These are phyloP conservation scores for Moesziomyces parantarcticus DNA, from an alignment of 1,284 basidiomycete species.

Conservation along the genomic window DNA sequence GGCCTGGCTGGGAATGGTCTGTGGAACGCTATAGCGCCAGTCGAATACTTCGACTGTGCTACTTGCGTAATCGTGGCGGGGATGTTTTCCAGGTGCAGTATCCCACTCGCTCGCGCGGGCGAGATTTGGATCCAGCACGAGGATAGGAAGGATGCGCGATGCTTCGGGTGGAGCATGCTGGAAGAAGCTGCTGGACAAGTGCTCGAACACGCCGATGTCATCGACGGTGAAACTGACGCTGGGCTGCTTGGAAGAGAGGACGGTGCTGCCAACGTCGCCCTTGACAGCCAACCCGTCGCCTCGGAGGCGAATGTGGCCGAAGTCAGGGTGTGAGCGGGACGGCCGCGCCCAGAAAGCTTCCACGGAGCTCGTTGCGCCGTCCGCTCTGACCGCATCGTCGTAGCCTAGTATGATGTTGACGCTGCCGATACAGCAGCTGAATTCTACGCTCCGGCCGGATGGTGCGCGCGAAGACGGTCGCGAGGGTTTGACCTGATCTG, in stretches of 20 bases:
- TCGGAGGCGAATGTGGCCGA: conserved; percentile 52
- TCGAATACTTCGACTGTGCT: conserved; percentile 44
- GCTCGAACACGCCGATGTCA: conserved; percentile 44
- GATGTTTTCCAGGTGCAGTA: conserved; percentile 2
- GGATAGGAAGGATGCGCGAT: conserved; percentile 30
- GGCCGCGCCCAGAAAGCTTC: conserved; percentile 50
- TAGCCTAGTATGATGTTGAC: conserved; percentile 46
- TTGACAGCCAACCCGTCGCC: conserved; percentile 24
- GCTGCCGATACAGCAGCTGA: conserved; percentile 19
- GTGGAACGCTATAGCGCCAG: conserved; percentile 31
- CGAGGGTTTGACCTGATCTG: neutral
- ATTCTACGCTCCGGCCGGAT: conserved; percentile 3
- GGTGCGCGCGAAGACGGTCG: neutral
- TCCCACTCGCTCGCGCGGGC: conserved; percentile 3
- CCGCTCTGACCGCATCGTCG: conserved; percentile 13
- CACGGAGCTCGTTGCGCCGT: conserved; percentile 1
- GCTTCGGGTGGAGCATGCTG: conserved; percentile 16
- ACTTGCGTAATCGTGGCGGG: conserved; percentile 27
- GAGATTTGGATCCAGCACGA: conserved; percentile 40
- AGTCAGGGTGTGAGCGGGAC: conserved; percentile 34
- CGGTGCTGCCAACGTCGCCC: neutral
- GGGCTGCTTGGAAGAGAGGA: neutral
- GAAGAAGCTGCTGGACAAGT: conserved; percentile 19
- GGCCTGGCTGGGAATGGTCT: neutral
- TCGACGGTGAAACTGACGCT: conserved; percentile 12